Percentiles rank a stretch among this genome's conserved stretches.
Evolutionary conservation across 179 eudicot species (phyloP).

Genomic region (Beta lomatogona): DNA sequence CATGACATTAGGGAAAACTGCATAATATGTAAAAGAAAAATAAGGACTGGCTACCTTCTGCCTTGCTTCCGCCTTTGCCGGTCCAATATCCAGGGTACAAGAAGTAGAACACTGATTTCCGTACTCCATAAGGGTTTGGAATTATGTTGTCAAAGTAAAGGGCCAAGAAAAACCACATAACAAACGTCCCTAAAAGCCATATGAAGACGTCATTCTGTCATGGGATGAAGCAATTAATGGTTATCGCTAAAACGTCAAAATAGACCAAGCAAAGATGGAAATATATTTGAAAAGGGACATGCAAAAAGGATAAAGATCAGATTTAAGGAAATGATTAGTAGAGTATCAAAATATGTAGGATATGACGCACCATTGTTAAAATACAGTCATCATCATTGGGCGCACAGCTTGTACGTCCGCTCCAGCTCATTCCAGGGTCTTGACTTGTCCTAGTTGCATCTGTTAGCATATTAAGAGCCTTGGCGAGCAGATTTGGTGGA

Average conservation of each 20-base stretch:
- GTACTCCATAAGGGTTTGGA: conserved; percentile 83
- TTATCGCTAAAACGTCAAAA: background rate
- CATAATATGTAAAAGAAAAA: background rate
- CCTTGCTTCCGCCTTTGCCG: conserved; percentile 74
- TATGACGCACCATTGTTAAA: conserved; percentile 57
- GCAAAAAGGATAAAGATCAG: background rate
- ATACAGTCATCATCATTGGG: conserved; percentile 71
- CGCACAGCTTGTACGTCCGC: conserved; percentile 62
- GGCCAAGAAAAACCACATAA: conserved; percentile 77
- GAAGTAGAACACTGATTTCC: conserved; percentile 75
- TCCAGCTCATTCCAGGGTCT: conserved; percentile 92
- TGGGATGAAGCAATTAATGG: conserved; percentile 4
- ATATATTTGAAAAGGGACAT: background rate
- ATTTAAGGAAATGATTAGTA: background rate
- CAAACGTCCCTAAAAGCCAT: conserved; percentile 57
- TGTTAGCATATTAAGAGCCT: conserved; percentile 70
- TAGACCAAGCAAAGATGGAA: background rate
- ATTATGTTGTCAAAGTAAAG: conserved; percentile 87
- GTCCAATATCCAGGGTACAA: conserved; percentile 86
- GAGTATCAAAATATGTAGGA: background rate
- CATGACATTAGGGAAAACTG: background rate
- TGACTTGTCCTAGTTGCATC: conserved; percentile 68
- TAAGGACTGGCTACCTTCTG: conserved; percentile 47
- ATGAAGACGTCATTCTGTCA: conserved; percentile 67
- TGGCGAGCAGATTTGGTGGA: conserved; percentile 83